These are phyloP conservation scores for Buddleja alternifolia DNA, from an alignment of 257 asterid genomes.

Conservation along the genomic window DNA sequence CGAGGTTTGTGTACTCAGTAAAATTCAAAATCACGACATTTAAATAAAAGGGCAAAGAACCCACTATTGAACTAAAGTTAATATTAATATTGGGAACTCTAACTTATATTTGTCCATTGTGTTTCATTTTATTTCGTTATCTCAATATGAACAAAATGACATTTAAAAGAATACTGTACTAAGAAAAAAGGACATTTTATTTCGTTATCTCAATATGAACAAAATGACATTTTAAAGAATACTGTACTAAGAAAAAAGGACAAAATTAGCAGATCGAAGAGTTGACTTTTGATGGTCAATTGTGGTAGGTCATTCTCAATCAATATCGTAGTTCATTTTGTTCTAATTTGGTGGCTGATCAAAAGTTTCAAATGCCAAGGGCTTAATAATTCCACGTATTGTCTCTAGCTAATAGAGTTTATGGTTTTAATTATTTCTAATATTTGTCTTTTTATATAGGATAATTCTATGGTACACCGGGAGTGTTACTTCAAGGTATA, in stretches of 20 bases:
- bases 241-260: not conserved
- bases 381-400: constrained; percentile 4
- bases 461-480: too few species aligned
- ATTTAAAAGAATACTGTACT: not conserved
- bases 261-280: not conserved
- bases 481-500: too few species aligned
- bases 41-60: too few species aligned
- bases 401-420: not conserved
- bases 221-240: not conserved
- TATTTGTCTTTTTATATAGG: too few species aligned
- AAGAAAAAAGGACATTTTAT: not conserved
- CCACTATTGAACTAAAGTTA: too few species aligned
- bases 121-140: not conserved
- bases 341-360: constrained; percentile 26
- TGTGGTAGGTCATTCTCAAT: constrained; percentile 12
- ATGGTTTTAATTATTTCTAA: too few species aligned
- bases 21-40: too few species aligned
- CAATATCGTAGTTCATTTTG: not conserved
- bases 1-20: too few species aligned
- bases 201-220: constrained; percentile 7
- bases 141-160: not conserved
- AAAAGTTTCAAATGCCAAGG: constrained; percentile 2
- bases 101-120: not conserved
- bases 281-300: constrained; percentile 17
- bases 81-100: too few species aligned